Evolutionary conservation across 257 asterid species (phyloP).

Genomic region (Cruciata laevipes): DNA sequence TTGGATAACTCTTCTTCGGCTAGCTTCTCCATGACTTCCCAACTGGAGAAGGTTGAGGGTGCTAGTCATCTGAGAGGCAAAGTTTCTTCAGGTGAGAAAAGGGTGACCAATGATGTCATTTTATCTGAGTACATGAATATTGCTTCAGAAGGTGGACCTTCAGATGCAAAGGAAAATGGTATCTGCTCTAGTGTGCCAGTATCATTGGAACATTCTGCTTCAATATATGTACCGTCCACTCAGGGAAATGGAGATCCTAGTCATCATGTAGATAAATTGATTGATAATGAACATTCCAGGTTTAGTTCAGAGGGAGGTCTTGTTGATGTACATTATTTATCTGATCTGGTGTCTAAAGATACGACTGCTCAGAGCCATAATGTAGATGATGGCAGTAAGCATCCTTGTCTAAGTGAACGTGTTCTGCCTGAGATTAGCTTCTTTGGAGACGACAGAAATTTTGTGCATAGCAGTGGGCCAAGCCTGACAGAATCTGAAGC

Average conservation of each 20-base stretch:
- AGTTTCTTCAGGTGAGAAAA: constrained; percentile 8
- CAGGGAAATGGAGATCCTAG: constrained; percentile 17
- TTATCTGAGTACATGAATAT: constrained; percentile 12
- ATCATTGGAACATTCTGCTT: constrained; percentile 25
- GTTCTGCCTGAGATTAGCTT: constrained; percentile 15
- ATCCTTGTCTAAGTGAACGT: constrained; percentile 19
- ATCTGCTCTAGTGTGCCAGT: constrained; percentile 11
- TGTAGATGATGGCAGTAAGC: constrained; percentile 14
- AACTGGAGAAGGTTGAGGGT: constrained; percentile 20
- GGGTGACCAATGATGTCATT: constrained; percentile 15
- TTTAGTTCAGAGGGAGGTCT: constrained; percentile 18
- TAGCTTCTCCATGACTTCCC: constrained; percentile 13
- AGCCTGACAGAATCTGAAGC: constrained; percentile 20
- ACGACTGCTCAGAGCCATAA: constrained; percentile 11
- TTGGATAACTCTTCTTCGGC: constrained; percentile 10
- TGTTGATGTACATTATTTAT: constrained; percentile 16
- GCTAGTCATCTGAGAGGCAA: constrained; percentile 14
- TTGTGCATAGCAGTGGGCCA: constrained; percentile 22
- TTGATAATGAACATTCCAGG: constrained; percentile 19
- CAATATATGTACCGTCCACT: constrained; percentile 15
- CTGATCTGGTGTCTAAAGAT: constrained; percentile 17
- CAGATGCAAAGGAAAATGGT: constrained; percentile 28
- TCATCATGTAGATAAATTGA: constrained; percentile 14
- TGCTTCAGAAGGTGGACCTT: constrained; percentile 16
- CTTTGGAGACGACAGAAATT: constrained; percentile 16